Evolutionary conservation across 441 rosid genomes (phyloP).

Genomic region (Gossypium lobatum): DNA sequence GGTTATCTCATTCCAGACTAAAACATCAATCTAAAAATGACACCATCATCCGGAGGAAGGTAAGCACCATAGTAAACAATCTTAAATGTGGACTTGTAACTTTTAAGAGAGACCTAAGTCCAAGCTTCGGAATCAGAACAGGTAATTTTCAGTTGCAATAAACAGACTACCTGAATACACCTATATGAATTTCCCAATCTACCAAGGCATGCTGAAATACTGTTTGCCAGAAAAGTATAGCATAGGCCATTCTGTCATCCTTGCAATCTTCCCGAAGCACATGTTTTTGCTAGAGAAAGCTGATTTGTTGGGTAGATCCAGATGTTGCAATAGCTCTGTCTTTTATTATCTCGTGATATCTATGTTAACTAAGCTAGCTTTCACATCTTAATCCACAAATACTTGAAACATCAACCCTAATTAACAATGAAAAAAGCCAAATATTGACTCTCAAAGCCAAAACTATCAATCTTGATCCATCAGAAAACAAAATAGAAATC

Average conservation of each 20-base stretch:
- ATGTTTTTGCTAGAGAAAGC: neutral
- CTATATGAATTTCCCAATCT: neutral
- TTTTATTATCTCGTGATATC: neutral
- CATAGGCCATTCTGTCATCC: neutral
- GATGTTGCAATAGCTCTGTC: neutral
- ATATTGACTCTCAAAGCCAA: neutral
- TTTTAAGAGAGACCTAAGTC: neutral
- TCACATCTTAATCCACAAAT: neutral
- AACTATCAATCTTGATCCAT: neutral
- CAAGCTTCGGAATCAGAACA: neutral
- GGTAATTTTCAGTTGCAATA: neutral
- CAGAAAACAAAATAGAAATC: neutral
- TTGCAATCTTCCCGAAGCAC: neutral
- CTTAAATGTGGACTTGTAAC: neutral
- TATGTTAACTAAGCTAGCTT: neutral
- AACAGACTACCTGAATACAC: neutral
- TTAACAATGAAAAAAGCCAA: neutral
- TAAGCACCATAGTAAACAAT: neutral
- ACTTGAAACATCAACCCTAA: neutral
- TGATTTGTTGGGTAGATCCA: neutral
- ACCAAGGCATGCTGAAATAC: neutral
- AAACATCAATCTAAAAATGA: neutral
- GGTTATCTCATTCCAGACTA: neutral
- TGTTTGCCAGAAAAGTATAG: neutral
- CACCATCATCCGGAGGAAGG: neutral